Evolutionary conservation across 1,284 basidiomycete species (phyloP), one percentile per base, ranked within the genome.

Genomic region (Xanthoconium separans): DNA sequence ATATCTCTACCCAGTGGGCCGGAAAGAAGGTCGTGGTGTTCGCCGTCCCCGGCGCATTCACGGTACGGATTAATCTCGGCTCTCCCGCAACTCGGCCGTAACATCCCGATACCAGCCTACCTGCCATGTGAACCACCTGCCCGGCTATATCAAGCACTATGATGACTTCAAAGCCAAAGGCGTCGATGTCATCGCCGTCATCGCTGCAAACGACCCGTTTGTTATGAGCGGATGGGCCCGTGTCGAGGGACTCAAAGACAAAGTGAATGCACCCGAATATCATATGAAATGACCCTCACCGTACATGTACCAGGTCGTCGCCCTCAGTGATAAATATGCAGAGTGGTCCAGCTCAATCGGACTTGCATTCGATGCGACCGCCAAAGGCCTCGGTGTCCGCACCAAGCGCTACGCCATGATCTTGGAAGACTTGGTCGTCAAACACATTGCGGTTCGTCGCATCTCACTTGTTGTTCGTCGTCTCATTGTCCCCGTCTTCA

Each of bases 11-110:
- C 59, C 77, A 82, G 44, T 91, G 87, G 87, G 89, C 87, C 71
- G 86, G 85, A 66, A 93, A 93, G 79, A 92, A 89, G 73, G 85
- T 92, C 51, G 85, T 93, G 44, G 70, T 92, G 56, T 80, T 92
- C 69, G 76, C 88, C 56, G 85, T 91, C 40, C 89, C 89, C 27
- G 89, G 89, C 52, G 88, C 89, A 27, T 90, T 91, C 74, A 90
- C 87, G 16, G 87, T 89, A 59, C 62, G 83, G 72, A 51, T 6
- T 40, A 20, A 51, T 56, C 20, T 41, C n/a, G 1, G 22, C 20
- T 12, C 30, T 43, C 27, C 11, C 16, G 9, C 30, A 43, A n/a
- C 50, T 50, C n/a, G 48, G 12, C 22, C 5, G 16, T 33, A 2
- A 36, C 16, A 4, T 22, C 15, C 12, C 15, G 22, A 41, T 53